Evolutionary conservation across 2,329 filamentous ascomycete genomes (phyloP), one percentile per base, ranked within the genome.

Genomic region (Grosmannia clavigera): DNA sequence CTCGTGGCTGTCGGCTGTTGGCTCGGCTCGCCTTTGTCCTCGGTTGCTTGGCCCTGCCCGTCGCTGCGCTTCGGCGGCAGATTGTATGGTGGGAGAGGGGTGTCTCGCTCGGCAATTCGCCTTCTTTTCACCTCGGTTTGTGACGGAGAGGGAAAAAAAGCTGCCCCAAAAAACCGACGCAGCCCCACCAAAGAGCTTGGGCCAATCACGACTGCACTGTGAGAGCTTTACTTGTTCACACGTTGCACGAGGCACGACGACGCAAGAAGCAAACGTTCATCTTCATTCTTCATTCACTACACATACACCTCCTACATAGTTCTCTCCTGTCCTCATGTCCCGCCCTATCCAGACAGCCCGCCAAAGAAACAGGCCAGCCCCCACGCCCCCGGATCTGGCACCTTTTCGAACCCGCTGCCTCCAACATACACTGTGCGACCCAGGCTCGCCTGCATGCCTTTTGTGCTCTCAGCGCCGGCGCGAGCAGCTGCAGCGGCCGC

Each of bases 401-500:
- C 86, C 85, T 88, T 75, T 16, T 61, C 50, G 25, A 58, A 58
- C 1, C 55, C 74, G 31, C 52, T 51, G 63, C 87, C 87, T 63
- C 88, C 90, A 57, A 95, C 83, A 70, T 95, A 95, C 12, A 94
- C 90, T 2, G 87, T 83, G 61, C 90, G 77, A 9, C 94, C 94
- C 50, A 99, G 76, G 66, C 86, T 94, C 51, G 94, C 90, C 71
- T 87, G 84, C 92, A 99, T 96, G 29, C 87, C 88, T 76, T 92
- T 95, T 25, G 94, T 97, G 35, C 82, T 82, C 64, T 92, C 86
- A 4, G 92, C 87, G 0, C 87, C 94, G 55, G 84, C 78, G 64
- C 82, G 81, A 0, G 91, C 86, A 2, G 89, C 90, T 66, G 83
- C 77, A 0, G 90, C 90, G 9, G 94, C 92, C 69, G 84, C 78